phyloP scores from a whole-genome alignment of 2,329 filamentous ascomycete species.

The Botrytis medusae region DNA sequence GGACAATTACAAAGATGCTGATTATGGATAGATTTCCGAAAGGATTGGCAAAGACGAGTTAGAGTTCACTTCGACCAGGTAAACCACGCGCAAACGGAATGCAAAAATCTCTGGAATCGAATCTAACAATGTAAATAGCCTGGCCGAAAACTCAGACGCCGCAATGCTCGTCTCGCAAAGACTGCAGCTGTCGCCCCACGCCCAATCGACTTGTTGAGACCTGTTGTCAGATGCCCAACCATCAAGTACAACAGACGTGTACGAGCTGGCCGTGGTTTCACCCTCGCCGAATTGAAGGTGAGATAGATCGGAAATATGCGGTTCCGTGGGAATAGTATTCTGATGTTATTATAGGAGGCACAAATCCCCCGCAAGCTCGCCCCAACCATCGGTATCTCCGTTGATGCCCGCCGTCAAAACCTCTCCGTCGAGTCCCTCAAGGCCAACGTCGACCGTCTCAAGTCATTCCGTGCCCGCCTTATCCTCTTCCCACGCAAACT shows the following conservation, averaged over 20 bases:
- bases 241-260: constrained; percentile 99
- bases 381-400: constrained; percentile 92
- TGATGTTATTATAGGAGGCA: constrained; percentile 69
- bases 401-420: constrained; percentile 96
- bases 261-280: constrained; percentile 96
- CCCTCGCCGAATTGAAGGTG: constrained; percentile 97
- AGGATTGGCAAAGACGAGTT: constrained; percentile 99
- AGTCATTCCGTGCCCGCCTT: constrained; percentile 94
- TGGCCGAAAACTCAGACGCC: constrained; percentile 92
- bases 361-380: constrained; percentile 93
- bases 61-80: constrained; percentile 99
- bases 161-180: constrained; percentile 90
- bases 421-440: constrained; percentile 92
- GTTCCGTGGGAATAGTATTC: constrained; percentile 22
- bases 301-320: constrained; percentile 30
- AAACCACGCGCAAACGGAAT: constrained; percentile 44
- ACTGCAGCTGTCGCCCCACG: constrained; percentile 92
- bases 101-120: constrained; percentile 36
- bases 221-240: constrained; percentile 95
- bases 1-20: constrained; percentile 35
- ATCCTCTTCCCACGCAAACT: constrained; percentile 97
- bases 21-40: constrained; percentile 79
- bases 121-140: constrained; percentile 58
- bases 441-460: constrained; percentile 94
- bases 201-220: constrained; percentile 94